Evolutionary conservation across 768 basidiomycete genomes (phyloP).

Genomic region (Udeniomyces megalosporus): DNA sequence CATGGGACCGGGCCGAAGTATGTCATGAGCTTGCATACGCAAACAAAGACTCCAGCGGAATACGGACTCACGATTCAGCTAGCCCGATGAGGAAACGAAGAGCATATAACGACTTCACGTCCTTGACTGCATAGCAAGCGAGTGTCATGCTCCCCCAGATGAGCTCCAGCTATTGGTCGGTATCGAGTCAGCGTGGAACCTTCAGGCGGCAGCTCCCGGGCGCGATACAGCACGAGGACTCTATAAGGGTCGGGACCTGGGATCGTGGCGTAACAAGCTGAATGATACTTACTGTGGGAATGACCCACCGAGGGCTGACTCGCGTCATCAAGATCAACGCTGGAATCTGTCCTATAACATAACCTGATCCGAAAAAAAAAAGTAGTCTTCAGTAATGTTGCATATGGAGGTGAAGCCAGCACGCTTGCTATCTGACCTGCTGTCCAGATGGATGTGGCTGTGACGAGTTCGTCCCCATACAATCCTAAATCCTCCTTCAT

Average conservation of each 20-base stretch:
- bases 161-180: no score
- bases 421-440: no score
- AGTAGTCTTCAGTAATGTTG: no score
- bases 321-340: constrained; percentile 22
- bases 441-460: constrained; percentile 22
- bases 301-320: constrained; percentile 24
- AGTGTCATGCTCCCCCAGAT: constrained; percentile 25
- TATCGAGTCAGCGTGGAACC: no score
- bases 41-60: no score
- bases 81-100: constrained; percentile 26
- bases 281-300: no score
- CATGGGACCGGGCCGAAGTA: not conserved
- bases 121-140: constrained; percentile 22
- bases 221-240: no score
- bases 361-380: not conserved
- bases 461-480: constrained; percentile 20
- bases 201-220: no score
- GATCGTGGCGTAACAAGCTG: no score
- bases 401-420: no score
- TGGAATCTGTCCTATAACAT: constrained; percentile 17
- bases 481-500: constrained; percentile 25
- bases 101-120: constrained; percentile 21
- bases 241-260: no score
- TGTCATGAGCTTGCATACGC: not conserved
- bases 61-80: no score